Percentiles rank a stretch among this genome's conserved stretches.
These are phyloP conservation scores for Phalaenopsis hybrid DNA, from an alignment of 116 monocot species.

Conservation along the genomic window DNA sequence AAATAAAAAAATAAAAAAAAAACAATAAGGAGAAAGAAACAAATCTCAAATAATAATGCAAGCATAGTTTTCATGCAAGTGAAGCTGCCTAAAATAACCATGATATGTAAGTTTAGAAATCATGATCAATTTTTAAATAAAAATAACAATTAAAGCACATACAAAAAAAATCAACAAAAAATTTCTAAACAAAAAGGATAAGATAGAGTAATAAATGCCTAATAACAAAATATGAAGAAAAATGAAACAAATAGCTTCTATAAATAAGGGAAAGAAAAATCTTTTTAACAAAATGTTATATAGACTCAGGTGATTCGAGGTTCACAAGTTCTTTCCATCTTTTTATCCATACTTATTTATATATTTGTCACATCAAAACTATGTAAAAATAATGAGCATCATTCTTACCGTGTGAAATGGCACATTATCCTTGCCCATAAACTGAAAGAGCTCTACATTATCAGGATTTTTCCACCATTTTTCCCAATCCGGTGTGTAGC, in stretches of 20 bases:
- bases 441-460: conserved; percentile 90
- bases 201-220: neutral
- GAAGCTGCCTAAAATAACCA: neutral
- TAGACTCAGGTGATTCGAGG: neutral
- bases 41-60: neutral
- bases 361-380: neutral
- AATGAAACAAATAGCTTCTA: neutral
- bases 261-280: neutral
- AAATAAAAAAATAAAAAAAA: too few relatives aligned
- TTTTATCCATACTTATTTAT: neutral
- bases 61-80: neutral
- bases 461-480: conserved; percentile 99
- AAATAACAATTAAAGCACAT: neutral
- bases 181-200: neutral
- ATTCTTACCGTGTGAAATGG: conserved; percentile 87
- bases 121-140: neutral
- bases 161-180: neutral
- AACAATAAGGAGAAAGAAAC: neutral
- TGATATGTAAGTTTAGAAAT: neutral
- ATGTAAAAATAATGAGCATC: neutral
- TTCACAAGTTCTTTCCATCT: neutral
- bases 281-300: neutral
- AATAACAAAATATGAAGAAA: neutral
- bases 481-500: conserved; percentile 88
- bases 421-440: conserved; percentile 99